Conservation (phyloP, 495 filamentous ascomycete species). For the Evansstolkia leycettana region DNA sequence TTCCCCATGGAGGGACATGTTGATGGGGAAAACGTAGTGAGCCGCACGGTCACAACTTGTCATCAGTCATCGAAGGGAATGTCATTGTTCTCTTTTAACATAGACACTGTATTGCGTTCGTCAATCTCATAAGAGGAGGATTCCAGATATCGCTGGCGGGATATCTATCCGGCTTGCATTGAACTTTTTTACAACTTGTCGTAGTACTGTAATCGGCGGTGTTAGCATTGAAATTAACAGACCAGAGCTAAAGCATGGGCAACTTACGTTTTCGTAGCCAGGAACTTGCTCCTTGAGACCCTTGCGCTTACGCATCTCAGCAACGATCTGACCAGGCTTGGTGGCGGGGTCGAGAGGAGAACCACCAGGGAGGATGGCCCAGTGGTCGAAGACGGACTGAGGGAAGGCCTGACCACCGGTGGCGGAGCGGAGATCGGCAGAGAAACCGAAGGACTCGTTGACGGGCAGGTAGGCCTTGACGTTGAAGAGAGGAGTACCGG, state of each 20-base stretch:
- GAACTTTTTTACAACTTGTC: slow-evolving; percentile 80
- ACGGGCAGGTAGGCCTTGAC: slow-evolving; percentile 99
- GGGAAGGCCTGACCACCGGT: slow-evolving; percentile 99
- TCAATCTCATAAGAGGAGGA: slow-evolving; percentile 38
- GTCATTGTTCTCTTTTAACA: slow-evolving; percentile 22
- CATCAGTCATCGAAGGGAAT: background rate
- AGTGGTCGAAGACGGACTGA: slow-evolving; percentile 97
- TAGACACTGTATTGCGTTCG: slow-evolving; percentile 38
- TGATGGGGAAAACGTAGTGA: slow-evolving; percentile 5
- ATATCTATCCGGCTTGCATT: slow-evolving; percentile 21
- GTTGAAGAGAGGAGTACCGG: slow-evolving; percentile 97
- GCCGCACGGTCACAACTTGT: background rate
- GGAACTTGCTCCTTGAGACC: slow-evolving; percentile 94
- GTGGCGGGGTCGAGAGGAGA: slow-evolving; percentile 76
- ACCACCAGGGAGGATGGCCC: slow-evolving; percentile 88
- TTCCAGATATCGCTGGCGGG: slow-evolving; percentile 24
- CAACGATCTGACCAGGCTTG: slow-evolving; percentile 76
- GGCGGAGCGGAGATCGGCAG: slow-evolving; percentile 82
- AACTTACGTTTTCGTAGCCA: slow-evolving; percentile 84
- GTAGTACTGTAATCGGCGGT: slow-evolving; percentile 63
- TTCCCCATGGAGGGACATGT: too few relatives aligned
- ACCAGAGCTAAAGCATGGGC: background rate
- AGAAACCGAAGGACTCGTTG: slow-evolving; percentile 99
- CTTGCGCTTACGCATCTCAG: slow-evolving; percentile 95
- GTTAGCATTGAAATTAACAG: slow-evolving; percentile 42